Evolutionary conservation across 169 alveolate species (phyloP).

Genomic region (Plasmodium inui): DNA sequence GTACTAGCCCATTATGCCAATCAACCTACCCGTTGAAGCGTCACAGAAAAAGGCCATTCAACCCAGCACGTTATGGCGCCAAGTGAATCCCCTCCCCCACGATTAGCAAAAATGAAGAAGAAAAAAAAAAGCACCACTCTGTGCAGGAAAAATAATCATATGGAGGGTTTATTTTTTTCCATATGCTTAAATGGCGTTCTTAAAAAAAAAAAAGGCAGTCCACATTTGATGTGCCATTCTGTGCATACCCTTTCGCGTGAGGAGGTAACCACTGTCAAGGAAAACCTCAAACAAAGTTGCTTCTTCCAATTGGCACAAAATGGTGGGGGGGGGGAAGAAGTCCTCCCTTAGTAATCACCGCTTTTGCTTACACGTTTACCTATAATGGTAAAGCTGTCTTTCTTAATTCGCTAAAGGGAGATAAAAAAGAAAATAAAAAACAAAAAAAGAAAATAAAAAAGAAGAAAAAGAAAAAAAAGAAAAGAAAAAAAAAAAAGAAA

Average conservation of each 20-base stretch:
- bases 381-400: conserved; percentile 19
- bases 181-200: background rate
- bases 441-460: background rate
- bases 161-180: background rate
- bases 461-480: background rate
- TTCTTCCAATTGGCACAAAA: background rate
- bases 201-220: background rate
- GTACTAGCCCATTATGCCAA: background rate
- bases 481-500: background rate
- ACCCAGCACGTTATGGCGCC: background rate
- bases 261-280: background rate
- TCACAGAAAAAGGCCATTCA: background rate
- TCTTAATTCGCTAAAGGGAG: conserved; percentile 11
- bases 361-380: conserved; percentile 21
- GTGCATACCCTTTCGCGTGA: background rate
- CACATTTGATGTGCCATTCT: background rate
- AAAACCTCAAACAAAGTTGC: background rate
- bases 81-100: background rate
- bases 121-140: background rate
- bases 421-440: no score
- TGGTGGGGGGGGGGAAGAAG: background rate
- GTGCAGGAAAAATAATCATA: background rate
- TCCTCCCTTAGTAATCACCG: conserved; percentile 10
- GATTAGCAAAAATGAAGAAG: background rate
- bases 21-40: background rate